Evolutionary conservation across 148 eudicot genomes (phyloP).

Genomic region (Heliamphora exappendiculata): DNA sequence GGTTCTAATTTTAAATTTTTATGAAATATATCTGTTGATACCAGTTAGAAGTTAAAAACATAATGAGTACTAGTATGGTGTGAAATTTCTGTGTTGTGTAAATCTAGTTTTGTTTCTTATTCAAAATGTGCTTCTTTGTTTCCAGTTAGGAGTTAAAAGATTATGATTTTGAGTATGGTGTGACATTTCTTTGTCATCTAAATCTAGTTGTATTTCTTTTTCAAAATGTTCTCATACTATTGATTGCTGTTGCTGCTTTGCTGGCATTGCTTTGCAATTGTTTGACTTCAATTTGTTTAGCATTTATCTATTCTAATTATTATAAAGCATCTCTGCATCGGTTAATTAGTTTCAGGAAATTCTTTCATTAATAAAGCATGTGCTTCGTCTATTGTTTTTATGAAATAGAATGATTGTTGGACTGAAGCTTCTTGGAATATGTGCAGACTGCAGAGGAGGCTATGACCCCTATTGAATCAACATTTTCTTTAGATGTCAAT

Average conservation of each 20-base stretch:
- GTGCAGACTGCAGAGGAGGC: slow-evolving; percentile 93
- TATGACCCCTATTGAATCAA: slow-evolving; percentile 96
- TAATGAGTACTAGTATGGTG: neutral
- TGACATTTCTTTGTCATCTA: neutral
- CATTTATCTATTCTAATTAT: neutral
- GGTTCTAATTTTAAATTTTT: neutral
- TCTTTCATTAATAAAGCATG: neutral
- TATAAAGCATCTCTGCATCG: neutral
- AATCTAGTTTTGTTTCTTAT: neutral
- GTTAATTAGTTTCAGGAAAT: neutral
- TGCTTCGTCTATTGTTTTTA: slow-evolving; percentile 1
- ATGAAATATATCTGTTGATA: neutral
- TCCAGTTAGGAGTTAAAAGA: neutral
- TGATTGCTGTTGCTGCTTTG: neutral
- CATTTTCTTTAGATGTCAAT: slow-evolving; percentile 81
- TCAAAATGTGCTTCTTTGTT: neutral
- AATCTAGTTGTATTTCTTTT: neutral
- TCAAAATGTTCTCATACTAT: no score
- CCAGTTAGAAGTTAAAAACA: neutral
- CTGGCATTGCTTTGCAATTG: neutral
- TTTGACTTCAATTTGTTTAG: neutral
- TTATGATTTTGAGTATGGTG: neutral
- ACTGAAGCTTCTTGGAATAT: slow-evolving; percentile 6
- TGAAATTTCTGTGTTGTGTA: neutral
- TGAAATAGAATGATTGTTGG: neutral